Base-by-base conservation (phyloP, 169 alveolate genomes). In the Eimeria acervulina region DNA sequence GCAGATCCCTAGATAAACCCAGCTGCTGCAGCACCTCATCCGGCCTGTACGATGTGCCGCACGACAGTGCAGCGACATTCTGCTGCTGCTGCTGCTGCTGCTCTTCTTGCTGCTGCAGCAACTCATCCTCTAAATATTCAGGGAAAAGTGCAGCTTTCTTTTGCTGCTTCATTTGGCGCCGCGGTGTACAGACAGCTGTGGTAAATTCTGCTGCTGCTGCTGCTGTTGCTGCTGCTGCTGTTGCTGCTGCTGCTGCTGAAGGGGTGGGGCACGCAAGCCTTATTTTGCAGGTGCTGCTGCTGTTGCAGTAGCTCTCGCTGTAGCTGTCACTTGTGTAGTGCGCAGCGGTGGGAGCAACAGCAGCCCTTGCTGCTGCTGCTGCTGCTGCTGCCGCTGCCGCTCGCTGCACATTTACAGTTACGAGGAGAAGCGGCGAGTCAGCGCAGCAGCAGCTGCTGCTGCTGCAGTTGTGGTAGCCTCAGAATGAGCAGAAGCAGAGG, bases 61-160 rank as follows among this genome's bases (percentile, higher is more conserved):
- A 84, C 19, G 92, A 52, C 47, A 84, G 78, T 83, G 52, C 91
- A 47, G 91, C 12, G 19, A 33, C 8, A 15, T 78, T 12, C 61
- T 38, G 88, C 36, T 78, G 66, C 61, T 78, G 88, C 40, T 40
- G 66, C 88, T 42, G 88, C 88, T 26, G 88, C 23, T 51, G 66
- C 42, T 51, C 42, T 42, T 28, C 42, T 42, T 80, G 68, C 90
- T 47, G 42, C 90, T 72, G 84, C 84, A 36, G n/a, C 51, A 33
- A 31, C 40, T 72, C 44, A 72, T 72, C 84, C 33, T 72, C 84
- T 13, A 72, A 7, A 72, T 72, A 72, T 26, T 72, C 84, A 36
- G 84, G 84, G 84, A 72, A 72, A 19, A 72, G 84, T 13, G 84
- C 55, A 2, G 17, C 84, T 26, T 72, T 31, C 51, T 23, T 40